Conservation (phyloP, 352 stramenopile species). For the Phytophthora tubulina region DNA sequence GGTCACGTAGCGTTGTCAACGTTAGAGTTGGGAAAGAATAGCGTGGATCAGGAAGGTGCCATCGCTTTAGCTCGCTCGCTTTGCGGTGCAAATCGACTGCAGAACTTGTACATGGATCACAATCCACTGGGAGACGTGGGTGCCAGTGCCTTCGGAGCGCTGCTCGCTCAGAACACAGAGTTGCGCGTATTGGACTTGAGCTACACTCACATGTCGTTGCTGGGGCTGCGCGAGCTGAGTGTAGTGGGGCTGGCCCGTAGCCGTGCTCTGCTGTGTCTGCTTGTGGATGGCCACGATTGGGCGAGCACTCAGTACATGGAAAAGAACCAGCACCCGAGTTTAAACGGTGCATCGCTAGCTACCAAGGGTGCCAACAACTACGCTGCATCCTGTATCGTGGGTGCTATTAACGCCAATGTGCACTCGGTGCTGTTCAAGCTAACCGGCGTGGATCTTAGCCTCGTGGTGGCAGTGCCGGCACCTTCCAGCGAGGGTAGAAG, state of each 20-base stretch:
- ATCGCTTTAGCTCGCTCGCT: conserved; percentile 78
- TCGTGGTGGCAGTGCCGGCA: conserved; percentile 50
- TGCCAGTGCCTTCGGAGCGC: conserved; percentile 69
- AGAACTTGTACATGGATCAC: conserved; percentile 89
- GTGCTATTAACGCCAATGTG: conserved; percentile 73
- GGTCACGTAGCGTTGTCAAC: conserved; percentile 66
- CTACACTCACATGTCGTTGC: conserved; percentile 83
- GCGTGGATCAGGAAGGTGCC: conserved; percentile 71
- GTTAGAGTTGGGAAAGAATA: conserved; percentile 85
- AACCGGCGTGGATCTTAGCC: conserved; percentile 75
- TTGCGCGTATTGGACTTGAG: conserved; percentile 83
- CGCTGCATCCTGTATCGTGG: conserved; percentile 77
- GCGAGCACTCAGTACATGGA: conserved; percentile 88
- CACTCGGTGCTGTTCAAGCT: conserved; percentile 79
- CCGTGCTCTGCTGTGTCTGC: conserved; percentile 68
- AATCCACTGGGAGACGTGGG: conserved; percentile 85
- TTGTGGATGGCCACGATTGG: conserved; percentile 88
- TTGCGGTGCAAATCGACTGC: conserved; percentile 54
- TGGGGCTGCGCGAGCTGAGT: conserved; percentile 77
- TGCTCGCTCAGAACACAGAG: conserved; percentile 77
- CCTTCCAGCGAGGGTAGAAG: conserved; percentile 24
- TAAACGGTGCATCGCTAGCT: conserved; percentile 72
- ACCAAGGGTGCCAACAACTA: conserved; percentile 77
- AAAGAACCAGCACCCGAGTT: conserved; percentile 58
- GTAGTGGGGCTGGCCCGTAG: conserved; percentile 72